phyloP scores from a whole-genome alignment of 1,284 basidiomycete genomes.

The Fomitopsis betulina region DNA sequence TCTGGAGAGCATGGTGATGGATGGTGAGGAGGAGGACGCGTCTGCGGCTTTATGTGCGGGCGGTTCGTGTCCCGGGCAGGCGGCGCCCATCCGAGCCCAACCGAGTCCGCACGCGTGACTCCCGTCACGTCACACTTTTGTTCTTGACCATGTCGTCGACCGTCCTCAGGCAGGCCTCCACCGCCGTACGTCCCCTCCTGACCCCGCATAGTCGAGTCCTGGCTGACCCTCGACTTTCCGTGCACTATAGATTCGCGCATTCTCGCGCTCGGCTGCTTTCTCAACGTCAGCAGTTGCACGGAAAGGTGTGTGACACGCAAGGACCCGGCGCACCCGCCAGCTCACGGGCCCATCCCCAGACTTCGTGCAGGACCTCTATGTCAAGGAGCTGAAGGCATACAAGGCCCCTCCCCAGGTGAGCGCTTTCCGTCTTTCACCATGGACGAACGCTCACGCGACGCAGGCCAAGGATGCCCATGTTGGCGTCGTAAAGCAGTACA shows the following conservation, averaged over 20 bases:
- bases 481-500: constrained; percentile 72
- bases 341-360: constrained; percentile 43
- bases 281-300: constrained; percentile 61
- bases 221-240: no score
- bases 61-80: constrained; percentile 4
- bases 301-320: constrained; percentile 51
- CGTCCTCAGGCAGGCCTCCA: constrained; percentile 53
- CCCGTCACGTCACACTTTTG: constrained; percentile 25
- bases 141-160: constrained; percentile 49
- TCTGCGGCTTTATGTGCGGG: constrained; percentile 5
- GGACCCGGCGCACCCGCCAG: constrained; percentile 7
- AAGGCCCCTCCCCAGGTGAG: constrained; percentile 60
- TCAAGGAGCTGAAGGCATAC: constrained; percentile 89
- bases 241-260: constrained; percentile 30
- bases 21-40: background rate
- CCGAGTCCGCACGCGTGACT: constrained; percentile 21
- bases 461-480: constrained; percentile 85
- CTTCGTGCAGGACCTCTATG: constrained; percentile 89
- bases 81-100: constrained; percentile 21
- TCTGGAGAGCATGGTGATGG: constrained; percentile 42
- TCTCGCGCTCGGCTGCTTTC: constrained; percentile 46
- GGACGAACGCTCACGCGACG: background rate
- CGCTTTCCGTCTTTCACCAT: constrained; percentile 10
- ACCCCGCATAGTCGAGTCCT: background rate
- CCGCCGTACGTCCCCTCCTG: constrained; percentile 35